Percentiles rank a stretch among this genome's conserved stretches.
These are phyloP conservation scores for Neofusicoccum laricinum DNA, from an alignment of 2,329 filamentous ascomycete species.

Conservation along the genomic window DNA sequence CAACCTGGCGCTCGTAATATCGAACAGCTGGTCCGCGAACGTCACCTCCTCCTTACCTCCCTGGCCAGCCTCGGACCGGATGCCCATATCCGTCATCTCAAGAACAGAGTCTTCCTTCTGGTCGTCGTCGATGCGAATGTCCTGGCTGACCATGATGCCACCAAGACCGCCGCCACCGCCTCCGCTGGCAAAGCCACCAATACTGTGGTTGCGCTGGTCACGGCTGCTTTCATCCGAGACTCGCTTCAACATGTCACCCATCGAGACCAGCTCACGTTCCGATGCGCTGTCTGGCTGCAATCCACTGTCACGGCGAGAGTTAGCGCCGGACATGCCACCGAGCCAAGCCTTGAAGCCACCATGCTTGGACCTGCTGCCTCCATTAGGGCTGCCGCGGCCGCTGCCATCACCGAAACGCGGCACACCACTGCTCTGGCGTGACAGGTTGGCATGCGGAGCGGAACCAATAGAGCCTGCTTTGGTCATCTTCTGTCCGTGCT, in stretches of 20 bases:
- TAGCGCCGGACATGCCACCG: background rate
- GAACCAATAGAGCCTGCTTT: background rate
- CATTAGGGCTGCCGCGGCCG: background rate
- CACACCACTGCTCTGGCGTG: background rate
- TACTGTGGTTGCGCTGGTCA: background rate
- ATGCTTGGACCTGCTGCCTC: background rate
- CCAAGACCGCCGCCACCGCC: slow-evolving; percentile 27
- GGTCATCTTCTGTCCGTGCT: slow-evolving; percentile 9
- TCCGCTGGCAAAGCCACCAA: background rate
- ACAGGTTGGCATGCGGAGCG: background rate
- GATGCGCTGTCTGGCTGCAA: slow-evolving; percentile 24
- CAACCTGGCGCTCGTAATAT: slow-evolving; percentile 28
- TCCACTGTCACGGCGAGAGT: slow-evolving; percentile 14
- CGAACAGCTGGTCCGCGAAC: slow-evolving; percentile 37
- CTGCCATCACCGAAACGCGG: background rate
- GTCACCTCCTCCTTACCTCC: slow-evolving; percentile 41
- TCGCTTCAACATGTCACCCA: slow-evolving; percentile 14
- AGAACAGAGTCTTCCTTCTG: slow-evolving; percentile 21
- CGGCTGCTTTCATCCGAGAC: background rate
- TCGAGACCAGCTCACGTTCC: slow-evolving; percentile 20
- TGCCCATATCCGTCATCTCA: slow-evolving; percentile 33
- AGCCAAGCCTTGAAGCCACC: slow-evolving; percentile 13
- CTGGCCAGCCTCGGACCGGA: slow-evolving; percentile 30
- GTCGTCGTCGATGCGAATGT: slow-evolving; percentile 28
- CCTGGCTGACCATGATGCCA: slow-evolving; percentile 38